Evolutionary conservation across 116 monocot genomes (phyloP), one percentile per base, ranked within the genome.

Genomic region (Phalaenopsis hybrid): DNA sequence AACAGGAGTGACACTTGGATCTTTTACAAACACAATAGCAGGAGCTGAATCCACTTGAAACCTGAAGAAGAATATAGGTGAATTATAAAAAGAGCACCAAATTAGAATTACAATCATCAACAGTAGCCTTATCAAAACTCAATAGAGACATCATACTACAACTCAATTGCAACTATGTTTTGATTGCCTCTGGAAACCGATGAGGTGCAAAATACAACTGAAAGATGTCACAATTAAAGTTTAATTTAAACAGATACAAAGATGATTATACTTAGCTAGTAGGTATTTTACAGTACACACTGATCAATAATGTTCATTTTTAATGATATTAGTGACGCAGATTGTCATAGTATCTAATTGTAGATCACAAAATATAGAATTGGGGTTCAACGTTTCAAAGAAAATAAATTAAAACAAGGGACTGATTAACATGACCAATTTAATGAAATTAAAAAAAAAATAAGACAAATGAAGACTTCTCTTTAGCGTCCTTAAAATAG

Each of bases 41-140:
- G 99, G 99, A 48, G 99, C 92, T 68, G 93, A 92, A 70, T 99
- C 99, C 83, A 99, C 92, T 23, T 83, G 78, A 83, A 99, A 89
- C 86, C 99, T 99, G 90, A 58, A 43, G 23, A 70, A 77, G 11
- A 75, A 46, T 51, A 51, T 12, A 52, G 17, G 52, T 31, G 49
- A 77, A 28, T 77, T 52, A 44, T 34, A 75, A 77, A 51, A 77
- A 20, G 9, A 12, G 0, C 20, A 75, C n/a, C 44, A 75, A 20
- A 45, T 11, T 10, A 75, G 8, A 46, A 75, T 73, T n/a, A 44
- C 45, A 44, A 75, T 33, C 75, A 75, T 45, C 44, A 44, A 9
- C 37, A 37, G 3, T 72, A 41, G 46, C 46, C n/a, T 75, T 46
- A 18, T 7, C 23, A 10, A 33, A 70, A 70, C 70, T 46, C 75